phyloP scores from a whole-genome alignment of 2,329 filamentous ascomycete species.

The Grosmannia clavigera region DNA sequence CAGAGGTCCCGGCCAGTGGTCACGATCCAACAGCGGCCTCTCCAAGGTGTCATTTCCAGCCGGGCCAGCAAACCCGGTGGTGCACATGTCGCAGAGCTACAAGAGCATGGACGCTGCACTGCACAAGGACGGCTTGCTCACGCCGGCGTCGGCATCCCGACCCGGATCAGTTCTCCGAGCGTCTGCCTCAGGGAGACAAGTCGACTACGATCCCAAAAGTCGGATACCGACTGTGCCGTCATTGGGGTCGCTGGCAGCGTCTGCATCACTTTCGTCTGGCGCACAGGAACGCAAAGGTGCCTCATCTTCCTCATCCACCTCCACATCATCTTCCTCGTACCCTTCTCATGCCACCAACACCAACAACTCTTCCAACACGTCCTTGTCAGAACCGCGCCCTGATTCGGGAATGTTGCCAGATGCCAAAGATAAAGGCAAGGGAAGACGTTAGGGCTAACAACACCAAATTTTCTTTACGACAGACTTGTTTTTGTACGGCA shows the following conservation, averaged over 20 bases:
- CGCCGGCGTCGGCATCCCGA: not conserved
- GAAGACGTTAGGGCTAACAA: not conserved
- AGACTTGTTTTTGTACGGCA: not conserved
- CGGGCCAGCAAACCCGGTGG: slow-evolving; percentile 2
- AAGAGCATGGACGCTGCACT: slow-evolving; percentile 11
- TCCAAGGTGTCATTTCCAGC: slow-evolving; percentile 9
- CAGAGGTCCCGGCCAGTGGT: not conserved
- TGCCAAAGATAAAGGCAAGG: not conserved
- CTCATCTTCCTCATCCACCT: not conserved
- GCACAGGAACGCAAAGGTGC: not conserved
- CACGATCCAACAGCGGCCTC: slow-evolving; percentile 6
- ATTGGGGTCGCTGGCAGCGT: not conserved
- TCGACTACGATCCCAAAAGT: not conserved
- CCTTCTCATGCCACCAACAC: not conserved
- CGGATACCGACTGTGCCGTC: not conserved
- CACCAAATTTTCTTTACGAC: not conserved
- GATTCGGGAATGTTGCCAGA: not conserved
- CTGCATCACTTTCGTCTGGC: not conserved
- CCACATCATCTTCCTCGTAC: not conserved
- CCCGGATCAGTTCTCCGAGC: not conserved
- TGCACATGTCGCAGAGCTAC: slow-evolving; percentile 10
- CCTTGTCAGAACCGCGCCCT: not conserved
- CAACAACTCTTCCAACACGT: not conserved
- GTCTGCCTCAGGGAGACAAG: not conserved
- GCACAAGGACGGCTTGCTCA: not conserved